Base-by-base conservation (phyloP, 1,284 basidiomycete genomes). In the Pseudozyma sp. region DNA sequence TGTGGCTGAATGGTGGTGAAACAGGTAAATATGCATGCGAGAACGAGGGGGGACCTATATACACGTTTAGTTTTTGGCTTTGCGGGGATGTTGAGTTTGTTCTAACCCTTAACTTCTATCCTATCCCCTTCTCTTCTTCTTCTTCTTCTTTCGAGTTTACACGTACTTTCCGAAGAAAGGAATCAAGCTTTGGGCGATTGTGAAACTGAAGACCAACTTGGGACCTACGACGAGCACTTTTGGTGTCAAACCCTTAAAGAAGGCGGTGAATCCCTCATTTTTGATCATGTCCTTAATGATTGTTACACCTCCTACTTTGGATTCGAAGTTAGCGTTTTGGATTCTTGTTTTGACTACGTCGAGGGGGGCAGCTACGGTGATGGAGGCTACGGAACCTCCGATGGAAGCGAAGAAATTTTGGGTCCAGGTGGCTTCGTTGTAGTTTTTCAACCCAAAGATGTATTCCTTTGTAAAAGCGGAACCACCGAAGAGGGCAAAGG, bases 121-220 rank as follows among this genome's bases (percentile, higher is more conserved):
- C 25, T 31, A 31, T 31, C 25, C 25, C 31, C 21, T 11, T 36
- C 51, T 19, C 19, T 52, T 19, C 11, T 19, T 21, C 13, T 18
- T 18, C 25, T 19, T 50, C 4, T 40, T 9, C 42, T 44, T 44
- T 10, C 18, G 13, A 13, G 8, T 31, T 59, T 62, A 76, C 21
- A 81, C 78, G 47, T 73, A 78, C 86, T 95, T 91, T 59, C 92
- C 91, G 86, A 97, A 97, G 85, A 92, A 88, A 48, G 96, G 96
- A 87, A 99, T 98, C 85, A 99, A 88, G 21, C 92, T 92, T 87
- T 99, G 96, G 6, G 96, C 96, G 10, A 98, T 89, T 31, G 96
- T 99, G 88, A 97, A 98, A 79, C 93, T 95, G 89, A 98, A 98
- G 76, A 99, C 93, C 44, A 99, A 90, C 88, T 99, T 98, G 63